Base-by-base conservation (phyloP, 768 basidiomycete species). In the Mycena galericulata region DNA sequence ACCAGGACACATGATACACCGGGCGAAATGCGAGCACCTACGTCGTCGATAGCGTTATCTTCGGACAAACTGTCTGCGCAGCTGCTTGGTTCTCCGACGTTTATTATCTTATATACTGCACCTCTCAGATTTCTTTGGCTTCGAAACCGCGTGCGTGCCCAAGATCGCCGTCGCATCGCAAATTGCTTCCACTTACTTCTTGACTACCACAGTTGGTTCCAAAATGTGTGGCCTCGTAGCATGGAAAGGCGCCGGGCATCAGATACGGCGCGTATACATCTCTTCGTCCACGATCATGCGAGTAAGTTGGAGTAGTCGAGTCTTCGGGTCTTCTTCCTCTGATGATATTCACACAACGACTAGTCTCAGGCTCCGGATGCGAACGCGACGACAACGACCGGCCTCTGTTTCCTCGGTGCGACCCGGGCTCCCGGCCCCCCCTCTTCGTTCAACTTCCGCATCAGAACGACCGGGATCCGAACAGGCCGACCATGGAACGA, bases 131-230 rank as follows among this genome's bases (percentile, higher is more conserved):
- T 73, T 89, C 1, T 89, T 89, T 58, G 88, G 88, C 4, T 89
- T 88, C 70, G 88, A 88, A 0, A 89, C 87, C 5, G 87, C 88
- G 87, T 88, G 70, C 51, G 86, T 66, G 3, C n/a, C n/a, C n/a
- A n/a, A n/a, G n/a, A n/a, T n/a, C n/a, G n/a, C n/a, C n/a, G n/a
- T n/a, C n/a, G n/a, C n/a, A n/a, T n/a, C n/a, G n/a, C n/a, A n/a
- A n/a, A n/a, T n/a, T n/a, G n/a, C n/a, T n/a, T n/a, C n/a, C n/a
- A n/a, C n/a, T n/a, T n/a, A n/a, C n/a, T n/a, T n/a, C n/a, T n/a
- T n/a, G n/a, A n/a, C n/a, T n/a, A n/a, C n/a, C n/a, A n/a, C 45
- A 89, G 89, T 3, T 90, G 86, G 86, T 90, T 91, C 71, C 85
- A 90, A 70, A 85, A 85, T 22, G 0, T 90, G 90, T 2, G 89